Evolutionary conservation across 2,329 filamentous ascomycete genomes (phyloP).

Genomic region (Didymella pinodella): DNA sequence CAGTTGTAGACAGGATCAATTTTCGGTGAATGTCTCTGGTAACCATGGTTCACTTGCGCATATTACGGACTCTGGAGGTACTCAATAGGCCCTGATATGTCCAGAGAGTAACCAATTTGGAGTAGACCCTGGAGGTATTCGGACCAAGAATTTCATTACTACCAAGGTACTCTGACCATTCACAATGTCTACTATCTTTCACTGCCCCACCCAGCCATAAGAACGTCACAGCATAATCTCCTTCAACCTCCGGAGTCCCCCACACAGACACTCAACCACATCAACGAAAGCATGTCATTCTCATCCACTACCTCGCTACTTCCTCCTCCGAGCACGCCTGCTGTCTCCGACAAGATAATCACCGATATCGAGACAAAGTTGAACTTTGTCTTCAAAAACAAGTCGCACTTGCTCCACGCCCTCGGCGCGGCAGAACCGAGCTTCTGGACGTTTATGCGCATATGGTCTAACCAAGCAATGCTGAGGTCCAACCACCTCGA

Average conservation of each 20-base stretch:
- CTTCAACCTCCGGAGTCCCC: no score
- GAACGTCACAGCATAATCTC: no score
- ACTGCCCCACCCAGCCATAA: no score
- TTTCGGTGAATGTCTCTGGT: not conserved
- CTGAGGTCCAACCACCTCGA: not conserved
- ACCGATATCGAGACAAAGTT: not conserved
- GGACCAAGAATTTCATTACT: no score
- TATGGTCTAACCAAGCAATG: not conserved
- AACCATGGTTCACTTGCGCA: not conserved
- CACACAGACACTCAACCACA: not conserved
- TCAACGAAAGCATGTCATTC: not conserved
- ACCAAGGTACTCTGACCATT: not conserved
- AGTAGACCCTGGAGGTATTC: no score
- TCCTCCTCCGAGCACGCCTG: not conserved
- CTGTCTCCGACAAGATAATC: not conserved
- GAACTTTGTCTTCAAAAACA: not conserved
- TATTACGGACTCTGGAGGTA: not conserved
- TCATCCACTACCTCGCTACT: not conserved
- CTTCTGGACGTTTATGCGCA: not conserved
- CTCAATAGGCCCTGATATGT: not conserved
- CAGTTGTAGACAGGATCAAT: not conserved
- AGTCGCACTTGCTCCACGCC: not conserved
- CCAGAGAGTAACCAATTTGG: not conserved
- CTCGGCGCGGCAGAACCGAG: not conserved
- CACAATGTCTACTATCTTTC: no score